Evolutionary conservation across 2,329 filamentous ascomycete species (phyloP), one percentile per base, ranked within the genome.

Genomic region (Graphium sp.): DNA sequence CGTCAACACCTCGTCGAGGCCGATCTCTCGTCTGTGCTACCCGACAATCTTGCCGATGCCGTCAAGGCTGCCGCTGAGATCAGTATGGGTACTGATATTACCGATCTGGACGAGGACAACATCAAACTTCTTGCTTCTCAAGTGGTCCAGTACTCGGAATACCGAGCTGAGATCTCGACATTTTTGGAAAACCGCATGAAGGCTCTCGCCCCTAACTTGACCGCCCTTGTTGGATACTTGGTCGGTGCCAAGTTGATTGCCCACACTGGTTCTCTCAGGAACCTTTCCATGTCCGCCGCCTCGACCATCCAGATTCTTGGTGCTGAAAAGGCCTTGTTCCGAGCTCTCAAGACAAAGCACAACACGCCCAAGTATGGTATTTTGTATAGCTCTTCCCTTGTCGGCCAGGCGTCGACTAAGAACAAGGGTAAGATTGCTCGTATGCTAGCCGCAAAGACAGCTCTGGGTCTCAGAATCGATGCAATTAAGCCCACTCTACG

Each of bases 351-450:
- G 72, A 98, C 89, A 28, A 95, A 98, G 68, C 87, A 95, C 55
- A 84, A 94, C 48, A 98, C 89, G 22, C 89, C 89, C 48, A 98
- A 95, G 58, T 98, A 95, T 46, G 89, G 89, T 67, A 67, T 92
- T 39, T 82, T 91, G 50, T 91, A 89, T 59, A 80, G 92, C 55
- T 79, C 81, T 27, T 89, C 82, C 17, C 70, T 98, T 25, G 91
- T 98, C 39, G 91, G 89, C 24, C 89, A 98, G 60, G 89, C 89
- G 18, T 92, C 82, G 13, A 89, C 89, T 45, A 87, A 83, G 63
- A 95, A 95, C 66, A 98, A 98, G 75, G 89, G 89, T 44, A 98
- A 98, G 66, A 93, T 98, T 47, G 89, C 89, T 23, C 82, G 89
- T 67, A 84, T 93, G 64, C 69, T 98, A 35, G 80, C 89, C 27